phyloP scores from a whole-genome alignment of 768 basidiomycete species.

The Clavulina sp. region DNA sequence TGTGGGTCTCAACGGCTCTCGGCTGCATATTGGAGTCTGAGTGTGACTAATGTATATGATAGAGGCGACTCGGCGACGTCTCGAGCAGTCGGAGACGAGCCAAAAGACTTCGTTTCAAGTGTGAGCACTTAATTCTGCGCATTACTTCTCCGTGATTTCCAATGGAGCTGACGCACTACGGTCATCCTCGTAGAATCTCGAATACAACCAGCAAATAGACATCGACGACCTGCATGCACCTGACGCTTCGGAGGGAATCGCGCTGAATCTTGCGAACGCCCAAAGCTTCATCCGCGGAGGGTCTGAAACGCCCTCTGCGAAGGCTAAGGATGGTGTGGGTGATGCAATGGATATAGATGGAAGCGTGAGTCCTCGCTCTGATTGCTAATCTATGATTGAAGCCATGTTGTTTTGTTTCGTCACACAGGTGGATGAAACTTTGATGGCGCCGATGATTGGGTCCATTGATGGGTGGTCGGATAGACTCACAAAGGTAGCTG shows the following conservation, averaged over 20 bases:
- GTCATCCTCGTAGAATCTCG: slow-evolving; percentile 9
- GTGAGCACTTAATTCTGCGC: background rate
- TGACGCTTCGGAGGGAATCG: slow-evolving; percentile 45
- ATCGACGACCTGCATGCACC: slow-evolving; percentile 69
- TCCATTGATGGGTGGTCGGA: too few species aligned
- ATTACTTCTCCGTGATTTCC: too few species aligned
- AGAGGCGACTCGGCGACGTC: background rate
- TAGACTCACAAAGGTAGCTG: too few species aligned
- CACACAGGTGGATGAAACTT: too few species aligned
- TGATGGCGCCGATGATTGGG: too few species aligned
- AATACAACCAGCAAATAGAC: slow-evolving; percentile 55
- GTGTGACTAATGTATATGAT: background rate
- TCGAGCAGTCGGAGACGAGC: background rate
- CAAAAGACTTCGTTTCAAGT: background rate
- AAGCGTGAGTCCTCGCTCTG: too few species aligned
- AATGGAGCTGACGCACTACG: background rate
- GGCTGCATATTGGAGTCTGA: background rate
- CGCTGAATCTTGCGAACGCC: slow-evolving; percentile 74
- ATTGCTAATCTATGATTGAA: too few species aligned
- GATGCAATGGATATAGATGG: background rate
- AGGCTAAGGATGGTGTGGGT: background rate
- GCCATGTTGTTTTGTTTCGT: too few species aligned
- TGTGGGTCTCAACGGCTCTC: slow-evolving; percentile 28
- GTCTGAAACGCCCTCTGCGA: background rate
- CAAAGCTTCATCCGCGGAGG: slow-evolving; percentile 24